These are phyloP conservation scores for Tolypocladium album DNA, from an alignment of 2,329 filamentous ascomycete species.

Conservation along the genomic window DNA sequence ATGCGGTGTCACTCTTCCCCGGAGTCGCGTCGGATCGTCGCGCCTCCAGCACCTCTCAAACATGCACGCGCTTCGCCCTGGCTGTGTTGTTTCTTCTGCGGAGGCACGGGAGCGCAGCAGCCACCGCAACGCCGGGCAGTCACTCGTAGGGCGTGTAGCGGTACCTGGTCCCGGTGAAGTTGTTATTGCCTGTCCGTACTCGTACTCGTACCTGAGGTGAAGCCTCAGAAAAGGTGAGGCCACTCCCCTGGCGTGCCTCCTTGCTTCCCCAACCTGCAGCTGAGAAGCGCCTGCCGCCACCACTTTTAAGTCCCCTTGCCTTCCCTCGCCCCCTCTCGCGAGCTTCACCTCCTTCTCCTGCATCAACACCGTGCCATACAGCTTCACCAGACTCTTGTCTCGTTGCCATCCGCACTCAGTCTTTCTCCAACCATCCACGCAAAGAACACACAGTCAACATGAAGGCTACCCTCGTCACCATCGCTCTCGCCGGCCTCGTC, in stretches of 20 bases:
- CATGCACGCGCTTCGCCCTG: neutral
- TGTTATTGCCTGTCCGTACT: no score
- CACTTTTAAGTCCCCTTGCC: constrained; percentile 2
- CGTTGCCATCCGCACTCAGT: neutral
- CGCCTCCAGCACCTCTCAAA: neutral
- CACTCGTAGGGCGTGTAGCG: neutral
- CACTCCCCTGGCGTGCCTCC: neutral
- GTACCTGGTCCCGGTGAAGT: neutral
- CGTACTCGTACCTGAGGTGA: no score
- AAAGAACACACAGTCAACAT: constrained; percentile 17
- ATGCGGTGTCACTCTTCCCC: neutral
- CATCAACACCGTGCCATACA: neutral
- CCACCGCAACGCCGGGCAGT: neutral
- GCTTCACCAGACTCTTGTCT: neutral
- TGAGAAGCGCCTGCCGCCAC: neutral
- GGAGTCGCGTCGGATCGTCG: neutral
- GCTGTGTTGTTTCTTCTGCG: neutral
- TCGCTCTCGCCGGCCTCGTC: constrained; percentile 23
- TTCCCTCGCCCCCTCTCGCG: neutral
- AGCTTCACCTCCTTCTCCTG: neutral
- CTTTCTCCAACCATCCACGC: neutral
- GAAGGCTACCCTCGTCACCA: constrained; percentile 25
- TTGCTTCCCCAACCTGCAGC: neutral
- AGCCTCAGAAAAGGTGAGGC: no score
- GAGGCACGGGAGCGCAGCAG: neutral